phyloP scores from a whole-genome alignment of 257 asterid species.

The Penstemon newberryi region DNA sequence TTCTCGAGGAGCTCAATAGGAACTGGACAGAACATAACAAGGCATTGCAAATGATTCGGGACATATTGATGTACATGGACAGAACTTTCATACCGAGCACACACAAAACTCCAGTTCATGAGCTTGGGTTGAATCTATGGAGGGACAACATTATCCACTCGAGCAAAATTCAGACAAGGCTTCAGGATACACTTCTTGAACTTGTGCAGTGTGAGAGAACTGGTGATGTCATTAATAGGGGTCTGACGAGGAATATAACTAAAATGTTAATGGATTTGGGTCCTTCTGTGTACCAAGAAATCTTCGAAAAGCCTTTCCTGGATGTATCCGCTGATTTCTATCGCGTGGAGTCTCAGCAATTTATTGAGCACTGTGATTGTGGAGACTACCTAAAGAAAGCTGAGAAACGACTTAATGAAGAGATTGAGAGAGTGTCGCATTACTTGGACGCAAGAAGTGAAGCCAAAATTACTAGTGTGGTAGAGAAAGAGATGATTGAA shows the following conservation, averaged over 20 bases:
- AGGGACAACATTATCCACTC: slow-evolving; percentile 78
- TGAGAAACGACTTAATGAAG: slow-evolving; percentile 79
- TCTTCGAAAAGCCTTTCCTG: slow-evolving; percentile 83
- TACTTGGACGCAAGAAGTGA: slow-evolving; percentile 78
- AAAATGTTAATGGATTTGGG: slow-evolving; percentile 91
- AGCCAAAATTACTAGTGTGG: slow-evolving; percentile 65
- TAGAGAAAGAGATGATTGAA: slow-evolving; percentile 87
- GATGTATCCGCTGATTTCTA: slow-evolving; percentile 84
- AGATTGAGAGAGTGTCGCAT: slow-evolving; percentile 81
- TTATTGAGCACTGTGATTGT: slow-evolving; percentile 82
- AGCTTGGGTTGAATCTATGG: slow-evolving; percentile 93
- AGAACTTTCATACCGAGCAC: slow-evolving; percentile 69
- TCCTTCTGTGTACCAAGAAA: slow-evolving; percentile 74
- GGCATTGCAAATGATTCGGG: slow-evolving; percentile 83
- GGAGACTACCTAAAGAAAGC: slow-evolving; percentile 84
- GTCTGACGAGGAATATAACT: slow-evolving; percentile 77
- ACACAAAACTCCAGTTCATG: slow-evolving; percentile 72
- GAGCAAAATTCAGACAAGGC: slow-evolving; percentile 63
- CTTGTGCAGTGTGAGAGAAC: slow-evolving; percentile 64
- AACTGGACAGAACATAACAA: slow-evolving; percentile 85
- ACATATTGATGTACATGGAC: slow-evolving; percentile 92
- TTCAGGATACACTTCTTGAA: slow-evolving; percentile 71
- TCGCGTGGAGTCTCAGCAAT: slow-evolving; percentile 81
- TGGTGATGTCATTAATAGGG: slow-evolving; percentile 85
- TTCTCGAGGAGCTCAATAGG: slow-evolving; percentile 79